Percentiles rank a stretch among this genome's conserved stretches.
Conservation (phyloP, 1,139 yeast genomes). For the Suzukiozyma palmioleophila region DNA sequence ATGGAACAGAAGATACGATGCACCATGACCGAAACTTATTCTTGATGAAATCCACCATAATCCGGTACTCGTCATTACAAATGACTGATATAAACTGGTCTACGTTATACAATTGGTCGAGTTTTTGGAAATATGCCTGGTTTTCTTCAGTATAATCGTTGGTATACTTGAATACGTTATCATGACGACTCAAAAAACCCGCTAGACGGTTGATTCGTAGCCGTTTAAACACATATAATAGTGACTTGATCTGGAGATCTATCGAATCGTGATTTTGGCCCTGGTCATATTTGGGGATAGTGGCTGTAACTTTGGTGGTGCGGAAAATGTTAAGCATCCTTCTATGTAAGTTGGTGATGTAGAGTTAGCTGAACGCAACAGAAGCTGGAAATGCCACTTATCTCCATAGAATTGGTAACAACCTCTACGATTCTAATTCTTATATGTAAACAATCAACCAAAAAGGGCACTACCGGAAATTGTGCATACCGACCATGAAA, state of each 20-base stretch:
- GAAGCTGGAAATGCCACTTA: constrained; percentile 6
- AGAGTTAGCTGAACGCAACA: background rate
- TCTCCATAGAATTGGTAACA: background rate
- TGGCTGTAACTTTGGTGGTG: background rate
- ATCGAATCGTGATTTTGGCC: constrained; percentile 51
- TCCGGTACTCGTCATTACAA: constrained; percentile 52
- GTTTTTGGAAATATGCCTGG: constrained; percentile 19
- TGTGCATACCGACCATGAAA: too few relatives aligned
- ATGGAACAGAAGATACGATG: constrained; percentile 47
- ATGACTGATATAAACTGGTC: constrained; percentile 38
- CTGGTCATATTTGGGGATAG: constrained; percentile 43
- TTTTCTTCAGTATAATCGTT: constrained; percentile 5
- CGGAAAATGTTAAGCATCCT: constrained; percentile 2
- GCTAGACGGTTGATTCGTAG: constrained; percentile 42
- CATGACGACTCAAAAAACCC: constrained; percentile 29
- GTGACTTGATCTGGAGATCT: constrained; percentile 55
- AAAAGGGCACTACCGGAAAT: too few relatives aligned
- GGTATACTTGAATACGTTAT: constrained; percentile 16
- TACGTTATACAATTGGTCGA: constrained; percentile 53
- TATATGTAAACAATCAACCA: too few relatives aligned
- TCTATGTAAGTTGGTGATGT: background rate
- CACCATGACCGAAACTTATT: constrained; percentile 61
- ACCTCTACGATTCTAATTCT: too few relatives aligned
- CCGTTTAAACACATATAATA: constrained; percentile 53
- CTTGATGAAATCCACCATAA: constrained; percentile 58